phyloP scores from a whole-genome alignment of 371 early-diverging fungal genomes.

The Saksenaea oblongispora region DNA sequence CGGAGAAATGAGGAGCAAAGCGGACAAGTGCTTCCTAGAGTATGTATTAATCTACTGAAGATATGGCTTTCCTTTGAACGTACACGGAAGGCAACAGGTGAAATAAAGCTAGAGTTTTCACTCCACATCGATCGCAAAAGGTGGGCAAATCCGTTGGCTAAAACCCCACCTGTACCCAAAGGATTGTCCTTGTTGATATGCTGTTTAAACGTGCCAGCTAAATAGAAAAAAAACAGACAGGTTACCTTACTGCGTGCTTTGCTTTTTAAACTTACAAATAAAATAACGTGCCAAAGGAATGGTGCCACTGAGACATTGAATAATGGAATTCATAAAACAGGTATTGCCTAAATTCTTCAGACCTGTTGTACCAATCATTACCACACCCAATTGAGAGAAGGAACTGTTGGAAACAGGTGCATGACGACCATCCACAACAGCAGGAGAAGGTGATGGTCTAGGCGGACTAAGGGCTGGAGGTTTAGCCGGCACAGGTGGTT shows the following conservation, averaged over 20 bases:
- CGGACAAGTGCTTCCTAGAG: constrained; percentile 54
- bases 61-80: background rate
- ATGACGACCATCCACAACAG: constrained; percentile 8
- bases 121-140: constrained; percentile 76
- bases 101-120: constrained; percentile 55
- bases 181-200: constrained; percentile 79
- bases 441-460: background rate
- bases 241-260: background rate
- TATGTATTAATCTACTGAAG: background rate
- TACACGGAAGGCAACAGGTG: constrained; percentile 55
- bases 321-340: constrained; percentile 96
- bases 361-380: constrained; percentile 74
- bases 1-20: constrained; percentile 68
- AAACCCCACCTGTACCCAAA: constrained; percentile 78
- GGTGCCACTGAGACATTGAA: constrained; percentile 93
- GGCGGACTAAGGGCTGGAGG: constrained; percentile 10
- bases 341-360: constrained; percentile 97
- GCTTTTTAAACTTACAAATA: constrained; percentile 35
- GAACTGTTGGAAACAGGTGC: constrained; percentile 32
- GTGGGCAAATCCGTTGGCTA: constrained; percentile 71
- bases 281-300: constrained; percentile 86
- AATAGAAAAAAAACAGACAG: constrained; percentile 15
- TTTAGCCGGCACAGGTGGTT: constrained; percentile 17
- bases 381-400: constrained; percentile 46
- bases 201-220: constrained; percentile 68